Percentiles rank a stretch among this genome's conserved stretches.
Conservation (phyloP, 805 yeast genomes). For the Helenozyma baotianmanensis region DNA sequence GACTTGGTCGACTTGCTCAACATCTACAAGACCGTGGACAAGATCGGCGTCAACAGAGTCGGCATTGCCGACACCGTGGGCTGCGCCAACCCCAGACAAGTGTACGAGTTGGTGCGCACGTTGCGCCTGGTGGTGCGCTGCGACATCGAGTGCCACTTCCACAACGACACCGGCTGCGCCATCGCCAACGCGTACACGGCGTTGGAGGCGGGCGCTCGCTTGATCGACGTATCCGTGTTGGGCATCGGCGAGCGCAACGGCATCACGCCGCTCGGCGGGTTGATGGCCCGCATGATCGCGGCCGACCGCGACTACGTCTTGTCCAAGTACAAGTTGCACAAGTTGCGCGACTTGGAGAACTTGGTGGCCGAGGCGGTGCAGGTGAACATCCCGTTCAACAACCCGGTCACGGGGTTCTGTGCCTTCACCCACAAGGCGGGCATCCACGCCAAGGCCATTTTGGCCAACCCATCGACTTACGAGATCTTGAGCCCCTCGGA, state of each 20-base stretch:
- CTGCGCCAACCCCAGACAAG: slow-evolving; percentile 98
- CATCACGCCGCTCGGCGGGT: slow-evolving; percentile 94
- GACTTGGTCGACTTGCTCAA: slow-evolving; percentile 92
- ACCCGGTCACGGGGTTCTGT: slow-evolving; percentile 98
- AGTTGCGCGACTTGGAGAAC: slow-evolving; percentile 91
- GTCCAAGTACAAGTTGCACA: slow-evolving; percentile 91
- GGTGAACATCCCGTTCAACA: slow-evolving; percentile 95
- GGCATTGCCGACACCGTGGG: slow-evolving; percentile 99
- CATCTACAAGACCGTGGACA: slow-evolving; percentile 93
- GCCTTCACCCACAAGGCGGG: slow-evolving; percentile 99
- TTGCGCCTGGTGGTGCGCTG: slow-evolving; percentile 89
- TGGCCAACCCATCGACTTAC: slow-evolving; percentile 98
- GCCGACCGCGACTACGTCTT: slow-evolving; percentile 95
- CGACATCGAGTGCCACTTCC: slow-evolving; percentile 98
- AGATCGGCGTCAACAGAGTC: slow-evolving; percentile 96
- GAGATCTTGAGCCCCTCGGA: slow-evolving; percentile 93
- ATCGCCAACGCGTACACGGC: slow-evolving; percentile 98
- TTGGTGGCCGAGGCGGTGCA: slow-evolving; percentile 96
- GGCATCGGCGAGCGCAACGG: slow-evolving; percentile 99
- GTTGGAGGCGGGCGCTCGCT: slow-evolving; percentile 93
- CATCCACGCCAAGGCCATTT: slow-evolving; percentile 96
- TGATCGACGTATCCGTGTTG: slow-evolving; percentile 90
- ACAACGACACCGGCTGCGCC: slow-evolving; percentile 98
- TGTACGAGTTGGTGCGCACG: slow-evolving; percentile 92
- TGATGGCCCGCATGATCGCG: slow-evolving; percentile 99